These are phyloP conservation scores for Aspergillus terreus DNA, from an alignment of 2,329 filamentous ascomycete species.

Conservation along the genomic window DNA sequence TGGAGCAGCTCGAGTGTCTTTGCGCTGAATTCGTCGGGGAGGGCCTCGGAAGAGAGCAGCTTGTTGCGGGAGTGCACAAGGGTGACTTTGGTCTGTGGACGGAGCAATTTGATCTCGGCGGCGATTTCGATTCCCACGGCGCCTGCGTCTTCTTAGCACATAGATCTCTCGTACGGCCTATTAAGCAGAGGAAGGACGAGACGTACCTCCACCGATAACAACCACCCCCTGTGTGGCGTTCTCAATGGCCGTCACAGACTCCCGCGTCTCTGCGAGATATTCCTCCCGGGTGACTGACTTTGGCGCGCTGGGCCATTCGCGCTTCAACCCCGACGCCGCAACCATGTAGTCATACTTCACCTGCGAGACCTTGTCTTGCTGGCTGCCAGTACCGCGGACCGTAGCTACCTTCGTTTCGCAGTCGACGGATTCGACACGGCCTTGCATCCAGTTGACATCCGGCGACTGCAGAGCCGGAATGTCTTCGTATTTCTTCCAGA, in stretches of 20 bases:
- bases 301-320: conserved; percentile 68
- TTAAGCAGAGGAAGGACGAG: conserved; percentile 29
- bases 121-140: conserved; percentile 78
- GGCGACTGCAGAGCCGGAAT: conserved; percentile 1
- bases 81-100: conserved; percentile 60
- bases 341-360: conserved; percentile 59
- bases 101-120: conserved; percentile 65
- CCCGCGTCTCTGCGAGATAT: conserved; percentile 39
- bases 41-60: conserved; percentile 66
- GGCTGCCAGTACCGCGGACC: not conserved
- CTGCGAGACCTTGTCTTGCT: not conserved
- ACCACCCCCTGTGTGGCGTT: conserved; percentile 34
- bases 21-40: conserved; percentile 65
- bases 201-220: conserved; percentile 60
- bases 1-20: conserved; percentile 54
- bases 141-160: conserved; percentile 38
- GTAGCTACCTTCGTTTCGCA: not conserved
- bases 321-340: conserved; percentile 63
- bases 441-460: not conserved
- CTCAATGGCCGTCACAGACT: not conserved
- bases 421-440: not conserved
- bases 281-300: conserved; percentile 58
- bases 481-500: not conserved
- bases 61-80: conserved; percentile 67
- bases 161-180: not conserved